Conservation (phyloP, 1,284 basidiomycete species). For the Agaricales sp. region DNA sequence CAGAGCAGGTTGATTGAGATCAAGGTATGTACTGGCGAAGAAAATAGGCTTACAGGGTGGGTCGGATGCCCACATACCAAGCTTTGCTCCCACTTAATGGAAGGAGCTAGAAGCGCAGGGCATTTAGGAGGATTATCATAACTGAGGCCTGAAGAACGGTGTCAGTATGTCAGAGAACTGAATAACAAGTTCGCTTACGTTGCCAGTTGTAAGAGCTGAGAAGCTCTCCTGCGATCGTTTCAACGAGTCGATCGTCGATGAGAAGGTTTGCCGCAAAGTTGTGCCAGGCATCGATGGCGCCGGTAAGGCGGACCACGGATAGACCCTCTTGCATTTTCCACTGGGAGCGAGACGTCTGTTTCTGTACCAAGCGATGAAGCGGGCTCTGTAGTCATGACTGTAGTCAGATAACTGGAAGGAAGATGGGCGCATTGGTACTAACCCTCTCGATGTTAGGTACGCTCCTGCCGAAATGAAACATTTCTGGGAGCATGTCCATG, state of each 20-base stretch:
- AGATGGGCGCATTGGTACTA: slow-evolving; percentile 1
- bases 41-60: slow-evolving; percentile 29
- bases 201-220: slow-evolving; percentile 38
- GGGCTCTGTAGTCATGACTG: slow-evolving; percentile 8
- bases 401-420: background rate
- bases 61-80: slow-evolving; percentile 43
- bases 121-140: slow-evolving; percentile 30
- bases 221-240: slow-evolving; percentile 31
- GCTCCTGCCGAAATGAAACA: slow-evolving; percentile 21
- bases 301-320: slow-evolving; percentile 16
- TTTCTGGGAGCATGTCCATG: slow-evolving; percentile 34
- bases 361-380: too few relatives aligned
- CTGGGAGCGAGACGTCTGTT: slow-evolving; percentile 18
- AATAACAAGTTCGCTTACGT: slow-evolving; percentile 22
- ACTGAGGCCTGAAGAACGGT: slow-evolving; percentile 28
- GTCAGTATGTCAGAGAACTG: background rate
- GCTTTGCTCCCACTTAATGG: slow-evolving; percentile 44
- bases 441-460: slow-evolving; percentile 4
- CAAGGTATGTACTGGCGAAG: slow-evolving; percentile 1
- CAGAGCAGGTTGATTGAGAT: slow-evolving; percentile 4
- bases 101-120: slow-evolving; percentile 26
- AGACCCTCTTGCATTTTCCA: slow-evolving; percentile 24
- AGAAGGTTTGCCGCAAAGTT: slow-evolving; percentile 30
- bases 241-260: slow-evolving; percentile 23
- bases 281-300: slow-evolving; percentile 30